phyloP scores from a whole-genome alignment of 2,329 filamentous ascomycete genomes.

The Myriosclerotinia duriaeana region DNA sequence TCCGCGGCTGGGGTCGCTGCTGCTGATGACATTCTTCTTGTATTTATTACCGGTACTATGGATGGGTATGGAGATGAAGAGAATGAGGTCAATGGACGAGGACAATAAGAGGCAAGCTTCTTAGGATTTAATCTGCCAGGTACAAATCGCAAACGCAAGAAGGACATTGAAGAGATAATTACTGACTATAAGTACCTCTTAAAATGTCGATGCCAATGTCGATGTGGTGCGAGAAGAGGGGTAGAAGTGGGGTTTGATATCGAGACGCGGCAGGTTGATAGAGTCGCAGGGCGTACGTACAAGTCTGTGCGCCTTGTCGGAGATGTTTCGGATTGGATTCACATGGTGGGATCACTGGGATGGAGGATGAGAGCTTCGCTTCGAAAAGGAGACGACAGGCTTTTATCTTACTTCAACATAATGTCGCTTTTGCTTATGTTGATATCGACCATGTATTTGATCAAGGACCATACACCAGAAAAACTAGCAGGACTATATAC shows the following conservation, averaged over 20 bases:
- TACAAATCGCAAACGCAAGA: slow-evolving; percentile 3
- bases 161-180: slow-evolving; percentile 8
- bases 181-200: background rate
- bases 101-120: background rate
- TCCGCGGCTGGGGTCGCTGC: slow-evolving; percentile 39
- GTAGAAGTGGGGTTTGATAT: slow-evolving; percentile 16
- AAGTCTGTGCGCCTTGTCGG: background rate
- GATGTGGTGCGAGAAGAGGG: background rate
- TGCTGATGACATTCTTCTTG: slow-evolving; percentile 20
- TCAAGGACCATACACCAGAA: no score
- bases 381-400: background rate
- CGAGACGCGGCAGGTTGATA: slow-evolving; percentile 4
- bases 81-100: no score
- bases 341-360: no score
- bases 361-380: background rate
- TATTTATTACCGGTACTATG: background rate
- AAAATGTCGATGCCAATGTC: background rate
- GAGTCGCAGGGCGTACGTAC: background rate
- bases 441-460: no score
- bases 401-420: background rate
- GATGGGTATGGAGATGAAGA: background rate
- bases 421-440: background rate
- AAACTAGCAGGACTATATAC: no score
- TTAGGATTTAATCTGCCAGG: background rate
- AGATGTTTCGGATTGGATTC: background rate